Percentiles rank a stretch among this genome's conserved stretches.
phyloP scores from a whole-genome alignment of 495 filamentous ascomycete species.

The Xylaria castorea region DNA sequence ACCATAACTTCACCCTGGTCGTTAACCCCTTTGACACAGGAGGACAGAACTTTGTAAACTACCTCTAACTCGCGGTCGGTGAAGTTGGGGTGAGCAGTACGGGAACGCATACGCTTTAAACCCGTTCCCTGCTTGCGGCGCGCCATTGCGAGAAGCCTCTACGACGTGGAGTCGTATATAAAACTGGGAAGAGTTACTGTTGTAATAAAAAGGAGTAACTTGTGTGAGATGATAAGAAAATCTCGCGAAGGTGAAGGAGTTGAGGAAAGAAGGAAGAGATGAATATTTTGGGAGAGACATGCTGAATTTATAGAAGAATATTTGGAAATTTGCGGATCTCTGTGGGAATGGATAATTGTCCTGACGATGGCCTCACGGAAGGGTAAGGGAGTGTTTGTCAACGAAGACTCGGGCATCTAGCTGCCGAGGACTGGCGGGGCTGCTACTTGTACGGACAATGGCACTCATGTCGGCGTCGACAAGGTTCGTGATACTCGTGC shows the following conservation, averaged over 20 bases:
- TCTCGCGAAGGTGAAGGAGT: not conserved
- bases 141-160: not conserved
- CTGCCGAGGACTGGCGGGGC: not conserved
- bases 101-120: not conserved
- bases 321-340: not conserved
- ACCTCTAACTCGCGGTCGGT: not conserved
- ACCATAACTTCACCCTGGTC: not conserved
- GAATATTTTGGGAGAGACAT: not conserved
- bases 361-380: not conserved
- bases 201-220: not conserved
- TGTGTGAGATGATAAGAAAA: not conserved
- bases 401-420: not conserved
- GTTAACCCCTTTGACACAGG: not conserved
- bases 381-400: not conserved
- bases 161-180: not conserved
- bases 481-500: not conserved
- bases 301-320: not conserved
- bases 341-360: constrained; percentile 11
- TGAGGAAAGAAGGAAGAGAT: not conserved
- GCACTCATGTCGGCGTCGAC: not conserved
- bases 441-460: not conserved
- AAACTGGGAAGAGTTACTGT: not conserved
- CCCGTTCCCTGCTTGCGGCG: not conserved
- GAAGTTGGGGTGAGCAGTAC: not conserved
- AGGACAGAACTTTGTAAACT: not conserved